Evolutionary conservation across 2,329 filamentous ascomycete species (phyloP).

Genomic region (Ceratocystis colombiana): DNA sequence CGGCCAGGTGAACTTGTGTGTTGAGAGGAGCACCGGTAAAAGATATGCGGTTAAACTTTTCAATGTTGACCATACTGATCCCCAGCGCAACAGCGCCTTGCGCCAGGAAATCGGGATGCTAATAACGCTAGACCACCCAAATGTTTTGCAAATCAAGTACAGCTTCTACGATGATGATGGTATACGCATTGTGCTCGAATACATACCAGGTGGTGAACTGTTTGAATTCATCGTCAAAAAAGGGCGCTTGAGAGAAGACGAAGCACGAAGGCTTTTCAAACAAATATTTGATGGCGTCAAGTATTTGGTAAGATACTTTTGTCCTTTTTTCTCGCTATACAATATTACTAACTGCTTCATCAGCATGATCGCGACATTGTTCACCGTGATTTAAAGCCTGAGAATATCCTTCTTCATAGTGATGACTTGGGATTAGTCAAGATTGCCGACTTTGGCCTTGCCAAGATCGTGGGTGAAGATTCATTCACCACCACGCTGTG

Average conservation of each 20-base stretch:
- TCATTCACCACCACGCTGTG: slow-evolving; percentile 95
- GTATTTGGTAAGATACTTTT: slow-evolving; percentile 60
- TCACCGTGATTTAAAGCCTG: slow-evolving; percentile 94
- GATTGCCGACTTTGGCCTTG: slow-evolving; percentile 89
- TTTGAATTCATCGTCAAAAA: slow-evolving; percentile 94
- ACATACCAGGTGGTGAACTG: slow-evolving; percentile 84
- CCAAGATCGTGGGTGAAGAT: slow-evolving; percentile 97
- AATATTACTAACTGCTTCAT: background rate
- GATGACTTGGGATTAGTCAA: slow-evolving; percentile 79
- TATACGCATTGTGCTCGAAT: slow-evolving; percentile 82
- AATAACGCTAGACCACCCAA: slow-evolving; percentile 94
- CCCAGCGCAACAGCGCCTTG: slow-evolving; percentile 40
- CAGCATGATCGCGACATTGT: slow-evolving; percentile 96
- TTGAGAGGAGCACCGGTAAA: slow-evolving; percentile 72
- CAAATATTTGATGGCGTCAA: slow-evolving; percentile 92
- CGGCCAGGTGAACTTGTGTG: slow-evolving; percentile 81
- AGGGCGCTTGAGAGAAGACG: slow-evolving; percentile 72
- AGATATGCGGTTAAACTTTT: slow-evolving; percentile 93
- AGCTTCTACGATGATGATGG: slow-evolving; percentile 87
- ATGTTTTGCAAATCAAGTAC: slow-evolving; percentile 85
- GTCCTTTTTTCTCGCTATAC: no score
- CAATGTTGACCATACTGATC: slow-evolving; percentile 58
- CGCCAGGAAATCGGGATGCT: slow-evolving; percentile 94
- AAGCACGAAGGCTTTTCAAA: slow-evolving; percentile 76
- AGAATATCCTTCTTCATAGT: slow-evolving; percentile 74